phyloP scores from a whole-genome alignment of 106 monocot genomes.

The Ottelia alismoides region DNA sequence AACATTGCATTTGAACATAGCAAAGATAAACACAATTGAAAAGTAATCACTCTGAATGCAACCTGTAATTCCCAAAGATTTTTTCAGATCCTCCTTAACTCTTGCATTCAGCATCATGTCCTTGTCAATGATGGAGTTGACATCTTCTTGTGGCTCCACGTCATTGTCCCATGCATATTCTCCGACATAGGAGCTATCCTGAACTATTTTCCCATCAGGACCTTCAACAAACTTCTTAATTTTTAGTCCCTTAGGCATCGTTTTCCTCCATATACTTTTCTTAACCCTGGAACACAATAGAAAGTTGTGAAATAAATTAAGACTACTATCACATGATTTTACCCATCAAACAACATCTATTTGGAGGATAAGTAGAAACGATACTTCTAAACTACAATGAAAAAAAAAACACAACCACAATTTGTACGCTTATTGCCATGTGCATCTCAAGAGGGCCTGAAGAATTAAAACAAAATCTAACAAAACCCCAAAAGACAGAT shows the following conservation, averaged over 20 bases:
- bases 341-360: no score
- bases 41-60: conserved; percentile 3
- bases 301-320: neutral
- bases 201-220: conserved; percentile 37
- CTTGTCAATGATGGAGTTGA: conserved; percentile 38
- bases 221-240: conserved; percentile 75
- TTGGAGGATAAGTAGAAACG: no score
- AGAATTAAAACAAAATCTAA: no score
- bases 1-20: no score
- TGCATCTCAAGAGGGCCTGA: no score
- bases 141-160: conserved; percentile 25
- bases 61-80: conserved; percentile 37
- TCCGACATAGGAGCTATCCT: conserved; percentile 71
- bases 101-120: conserved; percentile 29
- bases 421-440: no score
- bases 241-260: conserved; percentile 76
- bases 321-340: neutral
- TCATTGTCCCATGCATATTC: conserved; percentile 93
- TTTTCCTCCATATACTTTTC: conserved; percentile 80
- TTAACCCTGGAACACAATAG: conserved; percentile 26
- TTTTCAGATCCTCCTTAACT: conserved; percentile 42
- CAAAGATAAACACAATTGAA: no score
- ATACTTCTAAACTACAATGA: neutral
- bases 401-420: no score
- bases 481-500: no score